These are phyloP conservation scores for Sugiyamaella japonica DNA, from an alignment of 1,139 yeast genomes.

Conservation along the genomic window DNA sequence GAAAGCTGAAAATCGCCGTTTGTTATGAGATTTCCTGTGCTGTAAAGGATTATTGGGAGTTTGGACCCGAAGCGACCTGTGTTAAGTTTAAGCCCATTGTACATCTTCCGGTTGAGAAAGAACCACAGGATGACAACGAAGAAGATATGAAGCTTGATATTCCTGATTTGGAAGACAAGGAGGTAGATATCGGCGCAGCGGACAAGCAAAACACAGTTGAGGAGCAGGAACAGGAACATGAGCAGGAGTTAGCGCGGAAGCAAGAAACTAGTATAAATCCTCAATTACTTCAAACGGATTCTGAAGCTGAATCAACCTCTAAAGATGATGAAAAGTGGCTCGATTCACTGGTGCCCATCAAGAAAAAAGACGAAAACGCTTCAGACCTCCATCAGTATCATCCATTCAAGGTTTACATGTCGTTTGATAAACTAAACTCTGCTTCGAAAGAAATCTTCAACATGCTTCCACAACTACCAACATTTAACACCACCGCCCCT, in stretches of 20 bases:
- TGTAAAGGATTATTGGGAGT: conserved; percentile 72
- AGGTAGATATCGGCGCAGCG: background rate
- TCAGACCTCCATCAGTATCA: conserved; percentile 7
- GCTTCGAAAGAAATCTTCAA: conserved; percentile 36
- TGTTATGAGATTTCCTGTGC: conserved; percentile 72
- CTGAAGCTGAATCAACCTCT: background rate
- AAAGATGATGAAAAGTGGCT: conserved; percentile 10
- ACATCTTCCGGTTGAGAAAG: conserved; percentile 27
- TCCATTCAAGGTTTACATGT: conserved; percentile 60
- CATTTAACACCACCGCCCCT: conserved; percentile 30
- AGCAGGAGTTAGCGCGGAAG: background rate
- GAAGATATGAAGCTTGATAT: conserved; percentile 15
- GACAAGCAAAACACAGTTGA: background rate
- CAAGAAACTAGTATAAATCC: conserved; percentile 3
- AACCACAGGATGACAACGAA: conserved; percentile 10
- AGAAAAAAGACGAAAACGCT: conserved; percentile 3
- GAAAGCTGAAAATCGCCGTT: conserved; percentile 66
- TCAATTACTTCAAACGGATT: background rate
- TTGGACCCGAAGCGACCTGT: conserved; percentile 66
- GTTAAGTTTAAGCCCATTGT: conserved; percentile 48
- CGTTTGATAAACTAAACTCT: conserved; percentile 53
- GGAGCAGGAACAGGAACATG: background rate
- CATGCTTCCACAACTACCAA: conserved; percentile 31
- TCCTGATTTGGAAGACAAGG: conserved; percentile 12
- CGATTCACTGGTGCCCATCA: conserved; percentile 26